Base-by-base conservation (phyloP, 371 early-diverging fungal species). In the Lichtheimia hyalospora region DNA sequence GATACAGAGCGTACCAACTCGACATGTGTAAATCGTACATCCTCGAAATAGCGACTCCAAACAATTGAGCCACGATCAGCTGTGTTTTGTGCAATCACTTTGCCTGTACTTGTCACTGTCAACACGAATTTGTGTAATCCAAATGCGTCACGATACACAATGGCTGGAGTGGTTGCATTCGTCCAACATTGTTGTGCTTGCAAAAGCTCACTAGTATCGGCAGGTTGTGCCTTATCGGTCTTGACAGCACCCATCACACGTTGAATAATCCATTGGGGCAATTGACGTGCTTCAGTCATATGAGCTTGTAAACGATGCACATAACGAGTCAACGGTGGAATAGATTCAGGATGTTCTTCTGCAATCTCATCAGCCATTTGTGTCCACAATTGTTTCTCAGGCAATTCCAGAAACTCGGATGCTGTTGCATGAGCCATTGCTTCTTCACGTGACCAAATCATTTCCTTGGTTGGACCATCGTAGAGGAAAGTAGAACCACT, bases 61-160 rank as follows among this genome's bases (percentile, higher is more conserved):
- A 92, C 80, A 53, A 86, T 77, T 34, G 80, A 64, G 1, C 95
- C 96, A 43, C 81, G 77, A 44, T 71, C 80, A 54, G 78, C 82
- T 16, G 94, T 88, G 62, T 94, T 91, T 34, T 95, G 80, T 3
- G 94, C 96, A 24, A 91, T 75, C 4, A 97, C 62, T 61, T 92
- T 91, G 61, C 96, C 96, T 3, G 84, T 87, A 5, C 64, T 57
- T 5, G 95, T 84, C 16, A 82, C 88, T 56, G 93, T 88, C 20
- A 97, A 70, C 42, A 92, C 62, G 8, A 96, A 75, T 71, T 96
- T 95, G 57, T 91, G 87, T 61, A 95, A 73, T 5, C 96, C 96
- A 75, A 92, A 91, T 57, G 83, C 78, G 63, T 95, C 96, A 10
- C 90, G 82, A 40, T 84, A 81, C 1, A 85, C 63, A 4, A 66